Conservation (phyloP, 495 filamentous ascomycete genomes). For the Lindgomyces ingoldianus region DNA sequence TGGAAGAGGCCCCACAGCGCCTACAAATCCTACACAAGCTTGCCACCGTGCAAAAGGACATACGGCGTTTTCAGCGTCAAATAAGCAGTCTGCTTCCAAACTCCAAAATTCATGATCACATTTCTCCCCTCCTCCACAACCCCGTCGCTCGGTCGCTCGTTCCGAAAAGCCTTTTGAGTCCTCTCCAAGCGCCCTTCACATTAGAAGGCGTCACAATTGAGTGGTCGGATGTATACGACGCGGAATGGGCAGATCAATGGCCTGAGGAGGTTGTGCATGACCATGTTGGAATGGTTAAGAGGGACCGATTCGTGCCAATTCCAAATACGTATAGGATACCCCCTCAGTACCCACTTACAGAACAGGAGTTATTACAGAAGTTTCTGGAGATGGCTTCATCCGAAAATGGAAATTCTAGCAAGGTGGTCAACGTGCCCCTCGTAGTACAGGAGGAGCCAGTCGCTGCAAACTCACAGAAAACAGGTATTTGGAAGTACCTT, state of each 20-base stretch:
- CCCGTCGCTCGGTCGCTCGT: background rate
- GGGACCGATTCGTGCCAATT: background rate
- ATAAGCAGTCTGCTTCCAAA: background rate
- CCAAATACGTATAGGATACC: background rate
- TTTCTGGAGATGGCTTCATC: background rate
- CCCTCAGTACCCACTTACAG: background rate
- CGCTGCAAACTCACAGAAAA: too few species aligned
- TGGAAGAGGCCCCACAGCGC: background rate
- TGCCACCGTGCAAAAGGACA: background rate
- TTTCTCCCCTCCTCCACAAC: background rate
- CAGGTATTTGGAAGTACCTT: background rate
- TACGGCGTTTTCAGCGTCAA: background rate
- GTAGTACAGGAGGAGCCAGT: background rate
- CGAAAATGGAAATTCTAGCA: background rate
- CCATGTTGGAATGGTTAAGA: background rate
- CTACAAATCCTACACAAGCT: background rate
- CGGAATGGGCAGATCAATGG: background rate
- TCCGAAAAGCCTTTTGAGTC: background rate
- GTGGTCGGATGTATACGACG: background rate
- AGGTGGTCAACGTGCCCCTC: background rate
- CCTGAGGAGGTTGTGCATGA: background rate
- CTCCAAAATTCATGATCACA: background rate
- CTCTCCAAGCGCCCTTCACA: background rate
- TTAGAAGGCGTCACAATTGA: background rate
- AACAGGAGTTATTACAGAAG: background rate